These are phyloP conservation scores for Boletus barrowsii DNA, from an alignment of 768 basidiomycete genomes.

Conservation along the genomic window DNA sequence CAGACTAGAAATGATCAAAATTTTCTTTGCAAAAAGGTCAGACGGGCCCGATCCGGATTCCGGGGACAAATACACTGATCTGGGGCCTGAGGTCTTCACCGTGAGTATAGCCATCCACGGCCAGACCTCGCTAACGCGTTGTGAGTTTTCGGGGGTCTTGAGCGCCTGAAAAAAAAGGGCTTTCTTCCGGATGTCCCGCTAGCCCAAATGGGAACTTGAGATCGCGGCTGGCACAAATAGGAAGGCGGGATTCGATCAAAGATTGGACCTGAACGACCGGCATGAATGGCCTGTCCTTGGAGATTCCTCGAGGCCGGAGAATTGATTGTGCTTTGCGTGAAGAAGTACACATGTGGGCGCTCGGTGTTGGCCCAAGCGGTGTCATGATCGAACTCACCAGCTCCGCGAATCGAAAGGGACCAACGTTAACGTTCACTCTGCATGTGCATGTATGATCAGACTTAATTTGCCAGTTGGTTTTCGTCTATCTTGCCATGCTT, in stretches of 20 bases:
- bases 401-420: constrained; percentile 32
- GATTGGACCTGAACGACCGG: constrained; percentile 30
- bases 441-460: constrained; percentile 31
- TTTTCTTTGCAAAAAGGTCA: constrained; percentile 12
- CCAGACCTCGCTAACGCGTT: constrained; percentile 23
- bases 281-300: constrained; percentile 34
- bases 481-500: constrained; percentile 33
- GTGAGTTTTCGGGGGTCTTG: constrained; percentile 28
- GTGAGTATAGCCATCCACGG: constrained; percentile 33
- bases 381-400: constrained; percentile 28
- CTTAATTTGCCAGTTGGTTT: constrained; percentile 28
- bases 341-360: constrained; percentile 29
- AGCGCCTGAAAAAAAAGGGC: constrained; percentile 26
- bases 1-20: constrained; percentile 10
- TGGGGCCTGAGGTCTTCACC: constrained; percentile 17
- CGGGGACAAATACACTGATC: constrained; percentile 11
- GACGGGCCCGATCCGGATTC: constrained; percentile 6
- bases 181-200: constrained; percentile 25
- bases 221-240: constrained; percentile 42
- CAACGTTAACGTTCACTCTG: constrained; percentile 25
- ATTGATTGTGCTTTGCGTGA: constrained; percentile 24
- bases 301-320: constrained; percentile 46
- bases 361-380: constrained; percentile 32
- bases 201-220: constrained; percentile 50
- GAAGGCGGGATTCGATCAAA: constrained; percentile 34